Conservation (phyloP, 805 yeast genomes). For the Metschnikowia cerradonensis region DNA sequence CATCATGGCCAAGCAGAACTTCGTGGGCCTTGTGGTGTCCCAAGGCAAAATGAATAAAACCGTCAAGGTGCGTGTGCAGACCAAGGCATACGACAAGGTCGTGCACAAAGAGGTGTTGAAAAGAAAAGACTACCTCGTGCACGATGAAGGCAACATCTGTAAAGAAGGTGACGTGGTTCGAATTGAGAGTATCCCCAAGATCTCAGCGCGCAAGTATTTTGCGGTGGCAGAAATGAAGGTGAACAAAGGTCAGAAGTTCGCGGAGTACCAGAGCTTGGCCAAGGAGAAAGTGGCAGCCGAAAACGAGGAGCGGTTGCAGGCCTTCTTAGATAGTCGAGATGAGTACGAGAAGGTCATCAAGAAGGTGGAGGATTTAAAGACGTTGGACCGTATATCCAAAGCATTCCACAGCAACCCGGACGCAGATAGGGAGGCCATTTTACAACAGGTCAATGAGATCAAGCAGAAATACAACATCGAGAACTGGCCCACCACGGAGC, state of each 20-base stretch:
- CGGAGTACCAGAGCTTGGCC: conserved; percentile 70
- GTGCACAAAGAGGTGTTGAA: conserved; percentile 73
- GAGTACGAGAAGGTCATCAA: conserved; percentile 25
- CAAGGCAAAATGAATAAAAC: conserved; percentile 97
- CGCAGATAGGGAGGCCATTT: conserved; percentile 21
- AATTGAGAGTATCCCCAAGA: conserved; percentile 83
- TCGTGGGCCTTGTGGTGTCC: conserved; percentile 87
- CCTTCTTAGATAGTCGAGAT: conserved; percentile 47
- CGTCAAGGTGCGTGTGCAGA: conserved; percentile 85
- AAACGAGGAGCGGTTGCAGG: conserved; percentile 52
- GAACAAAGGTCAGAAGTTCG: conserved; percentile 90
- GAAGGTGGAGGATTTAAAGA: conserved; percentile 37
- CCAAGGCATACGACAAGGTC: conserved; percentile 63
- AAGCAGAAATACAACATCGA: conserved; percentile 35
- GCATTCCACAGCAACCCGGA: conserved; percentile 23
- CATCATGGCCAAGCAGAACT: conserved; percentile 82
- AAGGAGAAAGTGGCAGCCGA: conserved; percentile 62
- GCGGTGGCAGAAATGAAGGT: conserved; percentile 89
- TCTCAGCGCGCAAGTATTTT: conserved; percentile 77
- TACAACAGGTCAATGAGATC: conserved; percentile 32
- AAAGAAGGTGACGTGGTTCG: conserved; percentile 95
- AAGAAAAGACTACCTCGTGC: conserved; percentile 83
- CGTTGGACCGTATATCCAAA: conserved; percentile 29
- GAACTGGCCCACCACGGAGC: conserved; percentile 41
- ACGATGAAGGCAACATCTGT: conserved; percentile 87